These are phyloP conservation scores for Debaryomyces psychrophilus DNA, from an alignment of 1,139 yeast species.

Conservation along the genomic window DNA sequence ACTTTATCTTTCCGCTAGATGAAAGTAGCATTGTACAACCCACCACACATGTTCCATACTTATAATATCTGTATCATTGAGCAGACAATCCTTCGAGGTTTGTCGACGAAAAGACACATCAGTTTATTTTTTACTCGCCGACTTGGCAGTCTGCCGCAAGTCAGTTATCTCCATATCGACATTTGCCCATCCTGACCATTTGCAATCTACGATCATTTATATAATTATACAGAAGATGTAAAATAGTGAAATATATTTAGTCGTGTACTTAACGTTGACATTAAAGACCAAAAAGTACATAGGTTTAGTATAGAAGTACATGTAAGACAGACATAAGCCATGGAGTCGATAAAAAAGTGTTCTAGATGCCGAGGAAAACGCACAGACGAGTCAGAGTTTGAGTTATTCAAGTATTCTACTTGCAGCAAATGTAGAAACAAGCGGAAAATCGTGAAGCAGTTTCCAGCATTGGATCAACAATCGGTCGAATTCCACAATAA, in stretches of 20 bases:
- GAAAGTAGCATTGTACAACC: too few species aligned
- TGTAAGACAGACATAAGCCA: not conserved
- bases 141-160: not conserved
- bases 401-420: slow-evolving; percentile 38
- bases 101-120: not conserved
- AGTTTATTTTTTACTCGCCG: not conserved
- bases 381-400: slow-evolving; percentile 27
- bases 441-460: slow-evolving; percentile 30
- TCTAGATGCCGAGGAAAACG: slow-evolving; percentile 44
- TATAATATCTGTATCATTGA: not conserved
- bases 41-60: too few species aligned
- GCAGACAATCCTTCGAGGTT: not conserved
- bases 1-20: too few species aligned
- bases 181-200: not conserved
- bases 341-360: slow-evolving; percentile 29
- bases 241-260: slow-evolving; percentile 1
- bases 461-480: not conserved
- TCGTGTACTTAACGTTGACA: slow-evolving; percentile 7
- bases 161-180: not conserved
- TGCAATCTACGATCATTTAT: not conserved
- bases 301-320: not conserved
- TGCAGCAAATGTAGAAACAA: slow-evolving; percentile 39
- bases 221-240: slow-evolving; percentile 4
- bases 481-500: slow-evolving; percentile 4
- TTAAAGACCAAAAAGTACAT: slow-evolving; percentile 3